These are phyloP conservation scores for Geotrichum candidum DNA, from an alignment of 1,139 yeast species.

Conservation along the genomic window DNA sequence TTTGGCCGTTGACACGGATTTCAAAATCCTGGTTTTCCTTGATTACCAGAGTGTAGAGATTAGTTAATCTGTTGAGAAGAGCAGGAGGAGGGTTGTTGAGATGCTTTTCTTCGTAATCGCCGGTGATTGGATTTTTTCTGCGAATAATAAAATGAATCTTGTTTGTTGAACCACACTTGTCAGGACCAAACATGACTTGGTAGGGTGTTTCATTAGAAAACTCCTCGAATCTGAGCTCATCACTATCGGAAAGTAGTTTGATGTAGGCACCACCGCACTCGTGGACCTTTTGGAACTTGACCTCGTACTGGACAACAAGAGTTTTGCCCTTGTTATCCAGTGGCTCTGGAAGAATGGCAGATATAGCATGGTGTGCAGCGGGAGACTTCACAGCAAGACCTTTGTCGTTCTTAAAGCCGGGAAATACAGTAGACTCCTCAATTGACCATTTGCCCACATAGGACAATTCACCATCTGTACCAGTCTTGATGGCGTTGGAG, in stretches of 20 bases:
- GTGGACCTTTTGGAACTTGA: conserved; percentile 69
- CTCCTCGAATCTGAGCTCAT: conserved; percentile 41
- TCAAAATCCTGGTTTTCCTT: conserved; percentile 62
- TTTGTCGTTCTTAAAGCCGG: conserved; percentile 57
- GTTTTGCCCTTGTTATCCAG: conserved; percentile 55
- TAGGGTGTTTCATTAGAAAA: conserved; percentile 64
- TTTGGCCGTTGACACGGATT: conserved; percentile 74
- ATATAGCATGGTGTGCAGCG: conserved; percentile 77
- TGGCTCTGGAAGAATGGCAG: conserved; percentile 49
- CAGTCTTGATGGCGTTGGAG: conserved; percentile 51
- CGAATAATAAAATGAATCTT: conserved; percentile 71
- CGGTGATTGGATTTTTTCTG: conserved; percentile 51
- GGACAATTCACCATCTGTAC: conserved; percentile 43
- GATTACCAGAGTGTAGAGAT: conserved; percentile 70
- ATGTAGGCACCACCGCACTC: conserved; percentile 87
- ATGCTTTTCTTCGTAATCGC: conserved; percentile 61
- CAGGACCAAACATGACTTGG: conserved; percentile 93
- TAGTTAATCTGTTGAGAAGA: conserved; percentile 47
- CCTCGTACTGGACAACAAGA: conserved; percentile 82
- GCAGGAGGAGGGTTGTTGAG: conserved; percentile 63
- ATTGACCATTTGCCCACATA: conserved; percentile 72
- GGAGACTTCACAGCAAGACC: conserved; percentile 71
- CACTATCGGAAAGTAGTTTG: conserved; percentile 57
- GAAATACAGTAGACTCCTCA: conserved; percentile 51
- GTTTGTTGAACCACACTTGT: conserved; percentile 75